Conservation (phyloP, 2,329 filamentous ascomycete genomes). For the Ophiostoma australiae region DNA sequence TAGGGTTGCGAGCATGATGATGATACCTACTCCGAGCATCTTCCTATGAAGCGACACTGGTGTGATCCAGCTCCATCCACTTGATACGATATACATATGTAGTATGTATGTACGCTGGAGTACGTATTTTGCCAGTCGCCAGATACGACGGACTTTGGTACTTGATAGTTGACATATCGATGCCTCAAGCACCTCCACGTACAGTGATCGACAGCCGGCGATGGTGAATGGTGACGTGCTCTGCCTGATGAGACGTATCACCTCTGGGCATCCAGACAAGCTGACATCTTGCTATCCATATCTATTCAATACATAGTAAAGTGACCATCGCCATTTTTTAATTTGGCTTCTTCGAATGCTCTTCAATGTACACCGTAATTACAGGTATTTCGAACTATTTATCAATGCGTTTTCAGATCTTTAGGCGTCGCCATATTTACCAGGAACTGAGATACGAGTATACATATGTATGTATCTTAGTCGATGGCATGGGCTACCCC, state of each 20-base stretch:
- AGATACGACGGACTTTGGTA: neutral
- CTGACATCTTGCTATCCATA: neutral
- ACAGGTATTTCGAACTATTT: too few species aligned
- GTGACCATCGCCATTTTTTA: too few species aligned
- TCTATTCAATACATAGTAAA: too few species aligned
- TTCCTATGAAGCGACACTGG: neutral
- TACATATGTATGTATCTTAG: too few species aligned
- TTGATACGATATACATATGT: neutral
- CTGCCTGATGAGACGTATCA: neutral
- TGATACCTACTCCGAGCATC: neutral
- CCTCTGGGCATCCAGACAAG: neutral
- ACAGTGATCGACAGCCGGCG: conserved; percentile 1
- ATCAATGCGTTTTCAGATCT: neutral
- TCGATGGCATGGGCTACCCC: neutral
- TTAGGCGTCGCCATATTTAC: neutral
- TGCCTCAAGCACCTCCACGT: neutral
- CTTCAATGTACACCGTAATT: too few species aligned
- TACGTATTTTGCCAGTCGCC: neutral
- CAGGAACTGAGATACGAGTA: neutral
- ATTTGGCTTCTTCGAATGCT: too few species aligned
- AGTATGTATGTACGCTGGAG: too few species aligned
- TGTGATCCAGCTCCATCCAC: neutral
- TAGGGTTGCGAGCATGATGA: neutral
- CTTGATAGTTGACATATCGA: neutral
- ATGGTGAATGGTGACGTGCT: neutral